These are phyloP conservation scores for Teratosphaeria viscida DNA, from an alignment of 2,329 filamentous ascomycete genomes.

Conservation along the genomic window DNA sequence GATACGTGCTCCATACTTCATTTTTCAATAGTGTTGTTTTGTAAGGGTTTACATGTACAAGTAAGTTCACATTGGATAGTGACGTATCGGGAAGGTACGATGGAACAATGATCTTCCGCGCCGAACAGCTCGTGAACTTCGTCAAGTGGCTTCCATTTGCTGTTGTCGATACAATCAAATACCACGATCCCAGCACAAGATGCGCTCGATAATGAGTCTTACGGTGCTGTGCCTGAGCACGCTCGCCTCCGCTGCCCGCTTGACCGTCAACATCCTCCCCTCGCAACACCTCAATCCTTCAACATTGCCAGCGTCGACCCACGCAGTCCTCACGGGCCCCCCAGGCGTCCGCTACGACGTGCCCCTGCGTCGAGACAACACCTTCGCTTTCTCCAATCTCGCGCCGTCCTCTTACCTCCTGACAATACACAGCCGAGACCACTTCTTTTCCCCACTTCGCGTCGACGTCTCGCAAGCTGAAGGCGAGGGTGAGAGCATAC, in stretches of 20 bases:
- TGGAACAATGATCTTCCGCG: neutral
- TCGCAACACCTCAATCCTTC: constrained; percentile 28
- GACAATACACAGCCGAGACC: constrained; percentile 65
- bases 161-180: neutral
- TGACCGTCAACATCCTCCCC: constrained; percentile 43
- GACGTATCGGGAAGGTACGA: neutral
- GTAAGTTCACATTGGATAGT: neutral
- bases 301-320: constrained; percentile 45
- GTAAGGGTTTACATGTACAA: neutral
- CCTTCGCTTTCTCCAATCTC: constrained; percentile 67
- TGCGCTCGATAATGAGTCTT: neutral
- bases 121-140: neutral
- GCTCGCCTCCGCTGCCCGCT: constrained; percentile 29
- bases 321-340: constrained; percentile 47
- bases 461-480: constrained; percentile 53
- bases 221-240: constrained; percentile 11
- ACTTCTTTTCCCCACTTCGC: constrained; percentile 67
- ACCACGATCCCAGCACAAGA: neutral
- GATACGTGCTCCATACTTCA: neutral
- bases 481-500: constrained; percentile 38
- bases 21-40: neutral
- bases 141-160: neutral
- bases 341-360: constrained; percentile 42
- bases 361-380: constrained; percentile 56
- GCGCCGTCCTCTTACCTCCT: constrained; percentile 66